Conservation (phyloP, 169 alveolate species). For the Eimeria tenella region DNA sequence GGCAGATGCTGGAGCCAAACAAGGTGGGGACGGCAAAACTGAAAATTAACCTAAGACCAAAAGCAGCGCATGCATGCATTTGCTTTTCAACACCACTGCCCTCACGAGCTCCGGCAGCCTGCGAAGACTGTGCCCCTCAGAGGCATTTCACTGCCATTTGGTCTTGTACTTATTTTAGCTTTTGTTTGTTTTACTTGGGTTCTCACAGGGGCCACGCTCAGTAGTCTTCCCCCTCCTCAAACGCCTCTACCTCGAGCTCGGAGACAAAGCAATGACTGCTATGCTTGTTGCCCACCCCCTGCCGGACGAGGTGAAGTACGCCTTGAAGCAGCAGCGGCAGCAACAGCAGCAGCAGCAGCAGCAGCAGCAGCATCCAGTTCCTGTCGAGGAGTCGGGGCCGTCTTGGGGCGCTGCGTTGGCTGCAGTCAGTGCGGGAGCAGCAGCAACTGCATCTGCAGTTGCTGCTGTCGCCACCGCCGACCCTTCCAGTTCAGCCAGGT, state of each 20-base stretch:
- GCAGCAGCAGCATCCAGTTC: background rate
- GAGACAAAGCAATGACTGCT: constrained; percentile 54
- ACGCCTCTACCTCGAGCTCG: constrained; percentile 62
- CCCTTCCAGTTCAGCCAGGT: background rate
- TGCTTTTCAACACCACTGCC: no score
- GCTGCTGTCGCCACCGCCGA: constrained; percentile 43
- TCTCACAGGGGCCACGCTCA: constrained; percentile 59
- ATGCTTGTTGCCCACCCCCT: constrained; percentile 74
- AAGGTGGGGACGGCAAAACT: constrained; percentile 15
- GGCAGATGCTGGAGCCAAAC: constrained; percentile 72
- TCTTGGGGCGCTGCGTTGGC: constrained; percentile 46
- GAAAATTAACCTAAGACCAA: no score
- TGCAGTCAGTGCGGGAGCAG: constrained; percentile 54
- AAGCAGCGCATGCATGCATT: no score
- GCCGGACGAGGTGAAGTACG: constrained; percentile 66
- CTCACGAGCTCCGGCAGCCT: no score
- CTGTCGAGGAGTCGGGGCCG: constrained; percentile 1
- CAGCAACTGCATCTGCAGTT: constrained; percentile 55
- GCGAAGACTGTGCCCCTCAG: no score
- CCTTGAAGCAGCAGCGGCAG: constrained; percentile 49
- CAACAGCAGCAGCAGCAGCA: constrained; percentile 33
- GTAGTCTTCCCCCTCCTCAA: constrained; percentile 65
- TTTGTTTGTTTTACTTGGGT: background rate
- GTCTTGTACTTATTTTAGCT: background rate
- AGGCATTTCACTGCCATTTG: no score